phyloP scores from a whole-genome alignment of 192 early-diverging fungal species.

The Umbelopsis sp. region DNA sequence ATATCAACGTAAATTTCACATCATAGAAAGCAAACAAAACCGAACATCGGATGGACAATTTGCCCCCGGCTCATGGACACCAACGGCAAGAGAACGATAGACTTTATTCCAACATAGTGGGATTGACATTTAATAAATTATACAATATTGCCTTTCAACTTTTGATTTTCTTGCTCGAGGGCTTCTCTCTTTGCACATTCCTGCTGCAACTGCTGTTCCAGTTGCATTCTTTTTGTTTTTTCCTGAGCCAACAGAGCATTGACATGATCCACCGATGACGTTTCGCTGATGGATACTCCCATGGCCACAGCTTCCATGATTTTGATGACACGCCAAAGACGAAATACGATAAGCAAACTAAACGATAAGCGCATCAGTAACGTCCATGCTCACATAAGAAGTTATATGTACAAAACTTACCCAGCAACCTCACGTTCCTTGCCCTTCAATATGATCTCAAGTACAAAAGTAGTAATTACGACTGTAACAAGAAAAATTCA shows the following conservation, averaged over 20 bases:
- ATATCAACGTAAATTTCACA: background rate
- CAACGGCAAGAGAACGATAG: conserved; percentile 11
- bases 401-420: conserved; percentile 22
- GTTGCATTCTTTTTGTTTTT: background rate
- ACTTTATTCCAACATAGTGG: background rate
- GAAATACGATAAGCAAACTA: conserved; percentile 56
- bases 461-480: conserved; percentile 49
- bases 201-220: conserved; percentile 16
- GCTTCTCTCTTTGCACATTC: conserved; percentile 10
- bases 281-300: conserved; percentile 30
- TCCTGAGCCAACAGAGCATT: conserved; percentile 6
- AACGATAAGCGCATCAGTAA: background rate
- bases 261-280: background rate
- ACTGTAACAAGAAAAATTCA: conserved; percentile 27
- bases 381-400: background rate
- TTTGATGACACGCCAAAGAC: conserved; percentile 59
- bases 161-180: conserved; percentile 3
- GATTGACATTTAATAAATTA: background rate
- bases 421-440: conserved; percentile 55
- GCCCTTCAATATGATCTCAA: conserved; percentile 55
- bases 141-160: conserved; percentile 12
- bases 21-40: background rate
- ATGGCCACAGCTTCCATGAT: conserved; percentile 50
- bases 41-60: background rate
- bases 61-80: conserved; percentile 7